A percentile compares a stretch with the other conserved stretches of the same genome.
Evolutionary conservation across 2,329 filamentous ascomycete species (phyloP).

Genomic region (Colletotrichum sp.): DNA sequence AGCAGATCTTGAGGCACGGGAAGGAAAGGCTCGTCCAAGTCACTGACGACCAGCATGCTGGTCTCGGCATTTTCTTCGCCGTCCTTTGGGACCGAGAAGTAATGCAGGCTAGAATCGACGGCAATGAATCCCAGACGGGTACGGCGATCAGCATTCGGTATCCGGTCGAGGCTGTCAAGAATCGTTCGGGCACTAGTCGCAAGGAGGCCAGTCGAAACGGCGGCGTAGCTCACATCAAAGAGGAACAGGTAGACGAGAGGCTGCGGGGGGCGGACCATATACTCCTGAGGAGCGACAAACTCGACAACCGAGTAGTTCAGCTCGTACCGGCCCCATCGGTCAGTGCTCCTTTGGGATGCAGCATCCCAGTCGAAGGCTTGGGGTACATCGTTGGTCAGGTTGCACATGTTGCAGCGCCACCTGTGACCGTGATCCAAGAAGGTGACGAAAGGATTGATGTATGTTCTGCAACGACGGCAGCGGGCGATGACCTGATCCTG

Average conservation of each 20-base stretch:
- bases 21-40: constrained; percentile 94
- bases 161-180: constrained; percentile 90
- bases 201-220: constrained; percentile 87
- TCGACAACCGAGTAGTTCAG: constrained; percentile 97
- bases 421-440: constrained; percentile 97
- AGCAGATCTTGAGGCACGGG: constrained; percentile 92
- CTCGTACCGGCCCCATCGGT: constrained; percentile 90
- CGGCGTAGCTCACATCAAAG: constrained; percentile 90
- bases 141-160: constrained; percentile 95
- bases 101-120: constrained; percentile 92
- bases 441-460: constrained; percentile 96
- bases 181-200: constrained; percentile 94
- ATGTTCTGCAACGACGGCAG: constrained; percentile 93
- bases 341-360: constrained; percentile 85
- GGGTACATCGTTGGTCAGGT: constrained; percentile 97
- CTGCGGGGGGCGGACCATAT: constrained; percentile 97
- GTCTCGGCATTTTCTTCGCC: constrained; percentile 84
- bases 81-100: constrained; percentile 93
- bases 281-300: constrained; percentile 97
- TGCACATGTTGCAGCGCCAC: constrained; percentile 99
- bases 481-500: constrained; percentile 97
- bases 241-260: constrained; percentile 95
- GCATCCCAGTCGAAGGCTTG: constrained; percentile 99
- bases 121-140: constrained; percentile 95
- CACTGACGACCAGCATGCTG: constrained; percentile 91